Percentiles rank a stretch among this genome's conserved stretches.
These are phyloP conservation scores for Colletotrichum sp. DNA, from an alignment of 2,329 filamentous ascomycete species.

Conservation along the genomic window DNA sequence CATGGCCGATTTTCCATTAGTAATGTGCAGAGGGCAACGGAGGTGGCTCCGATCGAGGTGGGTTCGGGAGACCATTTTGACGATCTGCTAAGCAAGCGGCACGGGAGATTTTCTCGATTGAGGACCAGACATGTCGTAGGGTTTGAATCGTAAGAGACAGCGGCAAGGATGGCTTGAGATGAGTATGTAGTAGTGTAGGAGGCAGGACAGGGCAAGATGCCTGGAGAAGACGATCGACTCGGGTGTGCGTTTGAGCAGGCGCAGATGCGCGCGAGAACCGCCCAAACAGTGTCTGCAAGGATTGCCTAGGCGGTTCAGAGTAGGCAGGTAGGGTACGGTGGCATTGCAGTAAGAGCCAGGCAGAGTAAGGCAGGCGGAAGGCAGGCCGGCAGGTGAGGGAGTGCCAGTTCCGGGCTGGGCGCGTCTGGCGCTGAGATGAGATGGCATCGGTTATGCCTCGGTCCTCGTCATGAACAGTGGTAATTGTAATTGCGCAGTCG, in stretches of 20 bases:
- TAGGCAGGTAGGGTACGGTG: neutral
- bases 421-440: neutral
- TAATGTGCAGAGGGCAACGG: neutral
- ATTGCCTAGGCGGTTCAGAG: neutral
- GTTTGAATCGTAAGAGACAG: neutral
- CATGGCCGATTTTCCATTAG: neutral
- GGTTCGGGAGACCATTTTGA: neutral
- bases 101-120: conserved; percentile 8
- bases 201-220: neutral
- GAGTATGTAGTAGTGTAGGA: neutral
- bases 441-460: neutral
- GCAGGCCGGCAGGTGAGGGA: neutral
- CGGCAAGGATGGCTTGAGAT: neutral
- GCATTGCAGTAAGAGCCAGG: neutral
- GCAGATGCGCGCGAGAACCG: neutral
- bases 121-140: neutral
- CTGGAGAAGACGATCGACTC: neutral
- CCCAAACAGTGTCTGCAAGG: neutral
- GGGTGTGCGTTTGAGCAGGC: neutral
- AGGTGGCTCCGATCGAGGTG: neutral
- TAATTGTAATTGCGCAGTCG: neutral
- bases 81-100: neutral
- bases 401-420: neutral
- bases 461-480: neutral
- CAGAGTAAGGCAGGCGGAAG: neutral